phyloP scores from a whole-genome alignment of 225 moss, liverwort and hornwort genomes.

The Lunularia cruciata region DNA sequence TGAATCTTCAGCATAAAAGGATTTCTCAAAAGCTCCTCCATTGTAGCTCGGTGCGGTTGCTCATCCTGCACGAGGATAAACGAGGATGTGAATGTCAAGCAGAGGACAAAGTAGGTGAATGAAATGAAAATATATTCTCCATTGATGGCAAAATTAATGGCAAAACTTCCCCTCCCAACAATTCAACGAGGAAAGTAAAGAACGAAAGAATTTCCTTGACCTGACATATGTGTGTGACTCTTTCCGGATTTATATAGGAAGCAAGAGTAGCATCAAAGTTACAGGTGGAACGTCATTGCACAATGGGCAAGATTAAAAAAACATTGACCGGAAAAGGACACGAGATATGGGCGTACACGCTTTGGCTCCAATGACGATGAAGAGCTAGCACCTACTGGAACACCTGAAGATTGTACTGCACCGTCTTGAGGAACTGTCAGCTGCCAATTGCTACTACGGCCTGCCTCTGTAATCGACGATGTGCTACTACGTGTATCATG shows the following conservation, averaged over 20 bases:
- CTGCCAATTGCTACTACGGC: background rate
- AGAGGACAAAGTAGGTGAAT: too few relatives aligned
- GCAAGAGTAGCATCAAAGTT: too few relatives aligned
- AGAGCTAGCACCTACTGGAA: background rate
- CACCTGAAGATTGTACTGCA: constrained; percentile 15
- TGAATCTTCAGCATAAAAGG: constrained; percentile 18
- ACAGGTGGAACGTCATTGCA: too few relatives aligned
- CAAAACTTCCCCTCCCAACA: too few relatives aligned
- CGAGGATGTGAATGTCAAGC: too few relatives aligned
- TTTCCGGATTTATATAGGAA: too few relatives aligned
- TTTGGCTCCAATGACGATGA: constrained; percentile 22
- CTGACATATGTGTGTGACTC: too few relatives aligned
- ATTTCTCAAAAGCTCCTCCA: constrained; percentile 34
- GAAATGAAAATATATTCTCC: too few relatives aligned
- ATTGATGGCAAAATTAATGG: too few relatives aligned
- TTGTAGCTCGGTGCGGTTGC: background rate
- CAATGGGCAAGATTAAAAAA: background rate
- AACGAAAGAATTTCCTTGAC: too few relatives aligned
- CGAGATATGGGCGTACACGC: constrained; percentile 36
- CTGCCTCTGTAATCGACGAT: constrained; percentile 22
- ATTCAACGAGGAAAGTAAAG: too few relatives aligned
- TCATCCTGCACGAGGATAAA: constrained; percentile 29
- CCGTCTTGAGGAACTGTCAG: constrained; percentile 15
- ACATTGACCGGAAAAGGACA: too few relatives aligned
- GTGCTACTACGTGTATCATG: constrained; percentile 12